A percentile compares a stretch with the other conserved stretches of the same genome.
These are phyloP conservation scores for Sugiyamaella marilandica DNA, from an alignment of 805 yeast genomes.

Conservation along the genomic window DNA sequence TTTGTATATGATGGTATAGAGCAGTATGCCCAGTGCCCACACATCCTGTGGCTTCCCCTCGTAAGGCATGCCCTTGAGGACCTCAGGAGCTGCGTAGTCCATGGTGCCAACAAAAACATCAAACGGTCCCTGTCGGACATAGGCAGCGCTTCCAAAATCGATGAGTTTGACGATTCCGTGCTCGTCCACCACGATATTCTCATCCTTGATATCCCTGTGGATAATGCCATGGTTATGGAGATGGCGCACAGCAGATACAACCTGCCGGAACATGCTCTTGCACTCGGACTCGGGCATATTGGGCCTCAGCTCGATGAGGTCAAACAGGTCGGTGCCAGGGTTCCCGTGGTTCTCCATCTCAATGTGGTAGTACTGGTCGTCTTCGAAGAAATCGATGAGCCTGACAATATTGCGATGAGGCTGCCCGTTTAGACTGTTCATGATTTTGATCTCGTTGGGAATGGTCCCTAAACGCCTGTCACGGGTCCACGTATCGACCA, in stretches of 20 bases:
- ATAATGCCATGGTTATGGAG: constrained; percentile 82
- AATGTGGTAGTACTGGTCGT: constrained; percentile 79
- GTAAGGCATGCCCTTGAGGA: constrained; percentile 79
- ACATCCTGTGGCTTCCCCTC: constrained; percentile 93
- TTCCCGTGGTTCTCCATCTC: constrained; percentile 88
- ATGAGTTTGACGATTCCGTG: constrained; percentile 72
- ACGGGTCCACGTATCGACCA: constrained; percentile 97
- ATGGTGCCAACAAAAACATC: constrained; percentile 97
- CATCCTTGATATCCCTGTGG: constrained; percentile 94
- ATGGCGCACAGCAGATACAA: constrained; percentile 73
- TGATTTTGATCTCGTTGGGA: constrained; percentile 92
- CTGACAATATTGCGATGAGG: constrained; percentile 88
- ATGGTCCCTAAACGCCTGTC: constrained; percentile 88
- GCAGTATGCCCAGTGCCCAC: constrained; percentile 91
- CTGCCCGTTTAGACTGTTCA: constrained; percentile 58
- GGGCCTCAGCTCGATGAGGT: constrained; percentile 79
- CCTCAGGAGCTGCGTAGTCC: constrained; percentile 98
- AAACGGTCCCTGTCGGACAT: constrained; percentile 85
- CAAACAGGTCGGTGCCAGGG: constrained; percentile 91
- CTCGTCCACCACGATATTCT: constrained; percentile 81
- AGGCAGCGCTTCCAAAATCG: constrained; percentile 95
- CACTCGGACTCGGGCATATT: constrained; percentile 78
- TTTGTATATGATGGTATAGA: constrained; percentile 85
- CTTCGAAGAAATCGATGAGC: constrained; percentile 89
- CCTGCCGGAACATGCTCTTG: constrained; percentile 70